Evolutionary conservation across 306 rosid genomes (phyloP), one percentile per base, ranked within the genome.

Genomic region (Psophocarpus tetragonolobus): DNA sequence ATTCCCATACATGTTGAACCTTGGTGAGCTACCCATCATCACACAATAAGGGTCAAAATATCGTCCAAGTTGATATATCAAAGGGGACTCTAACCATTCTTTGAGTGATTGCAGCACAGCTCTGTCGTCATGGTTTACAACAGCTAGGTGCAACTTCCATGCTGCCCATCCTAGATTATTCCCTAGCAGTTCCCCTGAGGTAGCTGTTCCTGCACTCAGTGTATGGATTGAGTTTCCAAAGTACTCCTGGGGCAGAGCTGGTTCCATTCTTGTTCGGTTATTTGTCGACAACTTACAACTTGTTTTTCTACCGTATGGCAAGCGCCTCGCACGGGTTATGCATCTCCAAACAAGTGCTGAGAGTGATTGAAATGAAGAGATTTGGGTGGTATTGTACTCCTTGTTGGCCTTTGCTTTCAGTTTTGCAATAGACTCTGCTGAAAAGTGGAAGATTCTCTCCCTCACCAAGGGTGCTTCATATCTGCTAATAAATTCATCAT

Each of bases 381-480:
- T 86, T 33, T 30, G 74, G 47, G 21, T 41, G 23, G 79, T 75
- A 2, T 61, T 63, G 7, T 39, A 68, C 21, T 88, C 88, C 8
- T 38, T 15, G 20, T 91, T 91, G 17, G 90, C 92, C 44, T 74
- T 80, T 14, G 85, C 84, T 84, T 91, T 91, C 5, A 91, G 77
- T 32, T 82, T 86, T 0, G 91, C 87, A n/a, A 84, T 56, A 6
- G 91, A 82, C 27, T 87, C 85, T 0, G 85, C 64, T 6, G 92
- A 62, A 39, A 89, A 87, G 51, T 85, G 92, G 70, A 89, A 88
- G 14, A 91, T 17, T 62, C 85, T 86, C 85, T 86, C 92, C n/a
- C 90, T 71, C 3, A 91, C 75, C 2, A 18, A 0, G 0, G 94
- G 91, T 18, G 85, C 58, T 47, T 85, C 88, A 57, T 15, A 80